phyloP scores from a whole-genome alignment of 2,329 filamentous ascomycete genomes.

The Ramichloridium luteum region DNA sequence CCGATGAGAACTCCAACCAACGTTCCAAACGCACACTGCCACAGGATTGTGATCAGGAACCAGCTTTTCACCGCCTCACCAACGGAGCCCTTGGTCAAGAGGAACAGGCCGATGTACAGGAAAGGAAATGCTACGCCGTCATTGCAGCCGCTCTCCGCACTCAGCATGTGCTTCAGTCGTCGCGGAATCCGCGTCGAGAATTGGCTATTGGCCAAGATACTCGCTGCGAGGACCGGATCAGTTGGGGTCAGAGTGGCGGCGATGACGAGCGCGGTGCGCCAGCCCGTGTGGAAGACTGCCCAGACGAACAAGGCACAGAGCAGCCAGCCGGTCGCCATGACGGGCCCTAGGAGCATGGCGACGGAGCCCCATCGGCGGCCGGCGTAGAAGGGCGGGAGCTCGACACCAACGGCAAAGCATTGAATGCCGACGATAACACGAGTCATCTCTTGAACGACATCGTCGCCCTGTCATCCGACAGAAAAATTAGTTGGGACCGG shows the following conservation, averaged over 20 bases:
- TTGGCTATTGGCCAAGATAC: constrained; percentile 40
- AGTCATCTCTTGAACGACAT: constrained; percentile 30
- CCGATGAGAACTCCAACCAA: constrained; percentile 38
- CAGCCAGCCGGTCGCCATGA: constrained; percentile 40
- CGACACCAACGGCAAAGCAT: constrained; percentile 26
- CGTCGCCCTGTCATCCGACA: constrained; percentile 28
- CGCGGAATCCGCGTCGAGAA: constrained; percentile 42
- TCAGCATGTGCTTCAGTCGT: constrained; percentile 39
- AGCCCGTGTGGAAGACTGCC: constrained; percentile 34
- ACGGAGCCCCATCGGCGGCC: constrained; percentile 41
- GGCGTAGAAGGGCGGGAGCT: constrained; percentile 34
- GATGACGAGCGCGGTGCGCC: constrained; percentile 38
- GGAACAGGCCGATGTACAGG: constrained; percentile 40
- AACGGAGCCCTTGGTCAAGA: constrained; percentile 29
- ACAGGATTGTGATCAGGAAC: constrained; percentile 42
- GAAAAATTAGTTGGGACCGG: not conserved
- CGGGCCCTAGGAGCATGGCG: constrained; percentile 37
- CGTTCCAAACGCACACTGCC: constrained; percentile 41
- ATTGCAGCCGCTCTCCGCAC: constrained; percentile 44
- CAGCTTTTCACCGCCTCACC: constrained; percentile 37
- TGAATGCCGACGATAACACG: constrained; percentile 36
- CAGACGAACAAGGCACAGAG: constrained; percentile 37
- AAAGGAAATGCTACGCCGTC: constrained; percentile 46
- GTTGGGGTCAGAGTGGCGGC: constrained; percentile 45
- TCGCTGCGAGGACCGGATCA: constrained; percentile 44